Evolutionary conservation across 148 eudicot species (phyloP).

Genomic region (Linanthus parryae): DNA sequence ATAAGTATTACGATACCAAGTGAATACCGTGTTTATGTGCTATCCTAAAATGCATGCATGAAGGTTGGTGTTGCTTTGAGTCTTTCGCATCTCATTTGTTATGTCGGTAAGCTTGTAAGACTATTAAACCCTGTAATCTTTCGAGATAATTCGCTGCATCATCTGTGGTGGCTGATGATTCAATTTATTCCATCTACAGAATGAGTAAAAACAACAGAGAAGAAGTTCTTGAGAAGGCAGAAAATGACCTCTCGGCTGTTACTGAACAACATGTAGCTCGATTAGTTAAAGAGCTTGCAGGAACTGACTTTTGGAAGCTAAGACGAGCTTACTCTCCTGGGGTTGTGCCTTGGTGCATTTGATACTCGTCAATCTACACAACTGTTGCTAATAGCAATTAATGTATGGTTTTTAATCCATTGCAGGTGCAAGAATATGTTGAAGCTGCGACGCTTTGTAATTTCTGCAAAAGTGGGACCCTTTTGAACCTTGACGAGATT

Average conservation of each 20-base stretch:
- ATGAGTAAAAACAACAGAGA: conserved; percentile 80
- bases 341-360: conserved; percentile 35
- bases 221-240: conserved; percentile 78
- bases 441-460: conserved; percentile 94
- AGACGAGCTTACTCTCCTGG: conserved; percentile 97
- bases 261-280: conserved; percentile 61
- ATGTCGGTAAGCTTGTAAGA: too few species aligned
- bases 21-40: too few species aligned
- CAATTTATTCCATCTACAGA: conserved; percentile 33
- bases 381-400: neutral
- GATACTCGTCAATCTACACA: neutral
- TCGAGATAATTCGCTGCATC: too few species aligned
- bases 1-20: too few species aligned
- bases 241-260: conserved; percentile 84
- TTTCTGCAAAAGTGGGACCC: conserved; percentile 78
- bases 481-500: conserved; percentile 78
- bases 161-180: too few species aligned
- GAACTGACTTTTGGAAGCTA: conserved; percentile 94
- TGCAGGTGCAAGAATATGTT: conserved; percentile 90
- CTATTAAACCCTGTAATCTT: too few species aligned
- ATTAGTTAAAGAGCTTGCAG: conserved; percentile 70
- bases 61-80: too few species aligned
- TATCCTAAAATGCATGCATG: too few species aligned
- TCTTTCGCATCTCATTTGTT: too few species aligned
- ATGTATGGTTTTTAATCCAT: conserved; percentile 6